Base-by-base conservation (phyloP, 1,139 yeast genomes). In the Hanseniaspora sp. region DNA sequence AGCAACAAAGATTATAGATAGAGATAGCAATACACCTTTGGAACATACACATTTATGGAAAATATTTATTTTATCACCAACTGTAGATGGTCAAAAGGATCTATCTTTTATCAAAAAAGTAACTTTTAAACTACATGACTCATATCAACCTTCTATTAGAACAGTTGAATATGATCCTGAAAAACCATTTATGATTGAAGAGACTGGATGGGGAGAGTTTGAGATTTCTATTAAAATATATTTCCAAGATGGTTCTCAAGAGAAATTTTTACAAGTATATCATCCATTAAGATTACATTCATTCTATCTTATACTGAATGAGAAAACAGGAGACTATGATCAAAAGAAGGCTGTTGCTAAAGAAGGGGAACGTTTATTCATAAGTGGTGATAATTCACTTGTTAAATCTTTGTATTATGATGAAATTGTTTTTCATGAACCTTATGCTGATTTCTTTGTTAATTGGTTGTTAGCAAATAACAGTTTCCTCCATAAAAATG, bases 121-220 rank as follows among this genome's bases (percentile, higher is more conserved):
- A 1, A 90, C 92, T 0, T 92, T 90, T 73, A 92, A 94, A 66
- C 74, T 92, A 40, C 98, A 92, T 67, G 98, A 92, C 60, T 92
- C 98, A 0, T 92, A 92, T 63, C 85, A 83, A 12, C 86, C 82
- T 61, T 80, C 96, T 1, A 80, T 88, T 17, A 72, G 99, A 56
- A 76, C 94, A 1, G 75, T 92, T 7, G 98, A 92, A 59, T 68
- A 75, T 17, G 38, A 43, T n/a, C 31, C 40, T 11, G 31, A 34
- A 7, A 38, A 28, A 12, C 98, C 98, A 0, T 92, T 85, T 63
- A 95, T 90, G 66, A 90, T 92, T 13, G 86, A 96, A 0, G 99
- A 94, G 65, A 86, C 97, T 0, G 99, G 99, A 0, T 92, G 99
- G 99, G 99, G 99, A 58, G 99, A 92, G 68, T 92, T 92, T 69